phyloP scores from a whole-genome alignment of 306 rosid genomes.

The Acacia acuminata region DNA sequence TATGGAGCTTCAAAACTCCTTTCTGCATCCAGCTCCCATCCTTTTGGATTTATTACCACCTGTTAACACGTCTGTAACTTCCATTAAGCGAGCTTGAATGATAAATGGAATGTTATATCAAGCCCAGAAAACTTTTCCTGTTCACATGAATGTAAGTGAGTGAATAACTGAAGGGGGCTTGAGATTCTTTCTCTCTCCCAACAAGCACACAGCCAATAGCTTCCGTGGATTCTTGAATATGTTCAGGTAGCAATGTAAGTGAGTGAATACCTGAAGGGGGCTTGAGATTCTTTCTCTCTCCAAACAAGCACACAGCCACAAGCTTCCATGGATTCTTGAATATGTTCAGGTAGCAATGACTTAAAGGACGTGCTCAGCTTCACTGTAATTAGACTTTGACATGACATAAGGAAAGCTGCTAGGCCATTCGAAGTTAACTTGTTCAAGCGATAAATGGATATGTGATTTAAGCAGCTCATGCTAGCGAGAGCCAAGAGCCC shows the following conservation, averaged over 20 bases:
- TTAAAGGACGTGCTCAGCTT: slow-evolving; percentile 66
- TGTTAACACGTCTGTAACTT: slow-evolving; percentile 23
- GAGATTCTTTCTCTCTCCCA: slow-evolving; percentile 55
- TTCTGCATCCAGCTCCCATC: slow-evolving; percentile 39
- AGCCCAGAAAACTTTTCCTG: not conserved
- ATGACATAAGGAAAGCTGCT: slow-evolving; percentile 51
- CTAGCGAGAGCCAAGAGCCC: slow-evolving; percentile 67
- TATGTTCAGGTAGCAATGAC: slow-evolving; percentile 48
- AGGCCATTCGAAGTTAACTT: slow-evolving; percentile 68
- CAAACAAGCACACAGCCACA: slow-evolving; percentile 67
- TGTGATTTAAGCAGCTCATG: slow-evolving; percentile 50
- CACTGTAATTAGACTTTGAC: slow-evolving; percentile 57
- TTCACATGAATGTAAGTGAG: not conserved
- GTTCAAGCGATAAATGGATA: slow-evolving; percentile 60
- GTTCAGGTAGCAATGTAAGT: slow-evolving; percentile 44
- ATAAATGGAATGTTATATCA: not conserved
- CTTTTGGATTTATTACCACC: slow-evolving; percentile 47
- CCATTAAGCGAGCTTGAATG: slow-evolving; percentile 16
- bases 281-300: slow-evolving; percentile 48
- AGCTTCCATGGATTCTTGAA: slow-evolving; percentile 52
- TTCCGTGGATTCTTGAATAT: slow-evolving; percentile 50
- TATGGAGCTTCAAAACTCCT: slow-evolving; percentile 26
- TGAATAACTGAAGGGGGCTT: slow-evolving; percentile 44
- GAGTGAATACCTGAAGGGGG: slow-evolving; percentile 44
- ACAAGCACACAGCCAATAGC: slow-evolving; percentile 61